A percentile compares a stretch with the other conserved stretches of the same genome.
These are phyloP conservation scores for Diospyros kaki DNA, from an alignment of 148 eudicot species.

Conservation along the genomic window DNA sequence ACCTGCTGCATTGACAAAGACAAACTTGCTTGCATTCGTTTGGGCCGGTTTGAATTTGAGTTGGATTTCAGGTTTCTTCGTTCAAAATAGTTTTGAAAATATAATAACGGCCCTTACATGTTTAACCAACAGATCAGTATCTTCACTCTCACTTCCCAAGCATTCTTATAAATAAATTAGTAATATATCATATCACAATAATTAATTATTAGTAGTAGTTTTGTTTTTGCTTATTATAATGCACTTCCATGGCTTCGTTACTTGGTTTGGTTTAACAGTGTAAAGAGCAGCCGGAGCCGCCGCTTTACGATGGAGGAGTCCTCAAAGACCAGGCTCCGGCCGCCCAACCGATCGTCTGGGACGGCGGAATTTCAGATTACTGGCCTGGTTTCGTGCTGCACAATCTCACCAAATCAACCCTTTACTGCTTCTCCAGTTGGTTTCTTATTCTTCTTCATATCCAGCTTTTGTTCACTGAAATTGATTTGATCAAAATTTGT, in stretches of 20 bases:
- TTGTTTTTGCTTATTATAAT: too few relatives aligned
- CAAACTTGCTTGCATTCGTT: too few relatives aligned
- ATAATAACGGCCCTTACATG: too few relatives aligned
- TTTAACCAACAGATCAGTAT: too few relatives aligned
- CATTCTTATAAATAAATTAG: background rate
- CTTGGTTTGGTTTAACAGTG: slow-evolving; percentile 22
- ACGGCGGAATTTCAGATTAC: slow-evolving; percentile 11
- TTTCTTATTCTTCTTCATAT: background rate
- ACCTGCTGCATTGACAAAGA: too few relatives aligned
- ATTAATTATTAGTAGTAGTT: background rate
- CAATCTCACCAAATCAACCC: slow-evolving; percentile 27
- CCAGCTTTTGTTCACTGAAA: background rate
- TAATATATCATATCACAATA: background rate
- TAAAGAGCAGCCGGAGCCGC: slow-evolving; percentile 31
- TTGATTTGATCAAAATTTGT: background rate
- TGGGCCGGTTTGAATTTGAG: too few relatives aligned
- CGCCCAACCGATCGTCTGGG: background rate
- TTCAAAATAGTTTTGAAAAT: too few relatives aligned
- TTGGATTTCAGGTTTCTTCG: too few relatives aligned
- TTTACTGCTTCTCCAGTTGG: slow-evolving; percentile 48
- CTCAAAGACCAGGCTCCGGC: slow-evolving; percentile 18
- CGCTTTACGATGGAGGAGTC: slow-evolving; percentile 46
- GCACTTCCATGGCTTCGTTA: too few relatives aligned
- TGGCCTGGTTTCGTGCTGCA: slow-evolving; percentile 31
- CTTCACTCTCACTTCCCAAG: background rate